These are phyloP conservation scores for Elsinoe batatas DNA, from an alignment of 2,329 filamentous ascomycete genomes.

Conservation along the genomic window DNA sequence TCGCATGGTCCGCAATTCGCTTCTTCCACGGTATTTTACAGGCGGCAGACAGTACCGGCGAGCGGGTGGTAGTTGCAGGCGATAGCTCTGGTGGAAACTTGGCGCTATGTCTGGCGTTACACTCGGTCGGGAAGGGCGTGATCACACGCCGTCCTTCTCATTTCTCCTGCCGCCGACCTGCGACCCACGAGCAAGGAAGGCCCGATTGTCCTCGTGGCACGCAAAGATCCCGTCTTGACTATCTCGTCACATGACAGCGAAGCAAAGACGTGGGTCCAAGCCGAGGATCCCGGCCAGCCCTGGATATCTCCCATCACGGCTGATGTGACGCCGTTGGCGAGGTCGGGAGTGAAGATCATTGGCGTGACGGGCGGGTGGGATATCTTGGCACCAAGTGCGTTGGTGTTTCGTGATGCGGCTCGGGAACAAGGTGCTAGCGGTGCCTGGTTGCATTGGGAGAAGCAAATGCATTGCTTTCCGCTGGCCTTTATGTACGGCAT, in stretches of 20 bases:
- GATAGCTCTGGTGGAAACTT: conserved; percentile 50
- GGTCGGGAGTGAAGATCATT: conserved; percentile 38
- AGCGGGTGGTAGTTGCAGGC: conserved; percentile 42
- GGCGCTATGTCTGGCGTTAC: conserved; percentile 33
- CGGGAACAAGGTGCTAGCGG: conserved; percentile 37
- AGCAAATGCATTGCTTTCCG: conserved; percentile 52
- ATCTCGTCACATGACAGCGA: conserved; percentile 33
- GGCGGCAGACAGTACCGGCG: conserved; percentile 29
- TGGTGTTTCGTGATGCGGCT: conserved; percentile 40
- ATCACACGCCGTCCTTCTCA: conserved; percentile 32
- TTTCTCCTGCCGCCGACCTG: conserved; percentile 43
- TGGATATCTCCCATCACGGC: conserved; percentile 40
- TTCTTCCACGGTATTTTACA: conserved; percentile 36
- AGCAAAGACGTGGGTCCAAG: conserved; percentile 34
- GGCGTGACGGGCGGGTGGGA: conserved; percentile 45
- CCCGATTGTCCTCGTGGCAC: conserved; percentile 19
- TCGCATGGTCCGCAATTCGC: neutral
- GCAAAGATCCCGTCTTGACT: conserved; percentile 39
- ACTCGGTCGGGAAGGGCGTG: conserved; percentile 23
- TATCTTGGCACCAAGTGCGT: conserved; percentile 44
- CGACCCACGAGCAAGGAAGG: conserved; percentile 24
- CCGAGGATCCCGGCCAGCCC: conserved; percentile 35
- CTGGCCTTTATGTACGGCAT: conserved; percentile 41
- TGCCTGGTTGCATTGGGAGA: conserved; percentile 50
- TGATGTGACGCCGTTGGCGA: conserved; percentile 32